These are phyloP conservation scores for Eimeria necatrix DNA, from an alignment of 169 alveolate genomes.

Conservation along the genomic window DNA sequence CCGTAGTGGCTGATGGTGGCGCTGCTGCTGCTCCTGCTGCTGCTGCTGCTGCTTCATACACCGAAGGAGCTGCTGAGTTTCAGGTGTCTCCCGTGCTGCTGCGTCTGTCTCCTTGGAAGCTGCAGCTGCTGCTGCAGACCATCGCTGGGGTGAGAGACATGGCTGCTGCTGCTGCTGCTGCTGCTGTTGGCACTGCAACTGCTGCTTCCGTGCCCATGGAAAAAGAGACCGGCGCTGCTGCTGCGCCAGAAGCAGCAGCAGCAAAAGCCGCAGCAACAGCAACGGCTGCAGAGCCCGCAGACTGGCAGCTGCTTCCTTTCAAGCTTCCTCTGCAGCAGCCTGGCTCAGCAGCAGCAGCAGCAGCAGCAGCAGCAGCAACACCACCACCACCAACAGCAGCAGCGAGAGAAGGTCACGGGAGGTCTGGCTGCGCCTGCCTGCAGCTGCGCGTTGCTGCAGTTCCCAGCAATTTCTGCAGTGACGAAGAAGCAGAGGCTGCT, in stretches of 20 bases:
- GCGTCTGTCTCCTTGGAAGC: slow-evolving; percentile 68
- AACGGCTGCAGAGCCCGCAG: background rate
- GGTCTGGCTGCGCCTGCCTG: background rate
- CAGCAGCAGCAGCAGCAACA: slow-evolving; percentile 45
- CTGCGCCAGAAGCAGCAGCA: slow-evolving; percentile 29
- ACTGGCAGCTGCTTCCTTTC: slow-evolving; percentile 65
- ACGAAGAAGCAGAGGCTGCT: slow-evolving; percentile 47
- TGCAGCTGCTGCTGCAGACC: slow-evolving; percentile 62
- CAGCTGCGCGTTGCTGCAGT: slow-evolving; percentile 61
- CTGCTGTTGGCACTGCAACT: slow-evolving; percentile 7
- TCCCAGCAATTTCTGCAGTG: slow-evolving; percentile 41
- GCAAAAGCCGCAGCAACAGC: slow-evolving; percentile 50
- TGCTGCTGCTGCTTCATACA: slow-evolving; percentile 39
- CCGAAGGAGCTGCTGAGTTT: slow-evolving; percentile 10
- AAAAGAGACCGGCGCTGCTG: background rate
- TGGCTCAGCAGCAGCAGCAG: slow-evolving; percentile 3
- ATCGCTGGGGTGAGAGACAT: background rate
- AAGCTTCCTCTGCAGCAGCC: background rate
- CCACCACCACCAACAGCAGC: background rate
- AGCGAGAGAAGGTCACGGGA: background rate
- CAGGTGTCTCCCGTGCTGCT: slow-evolving; percentile 67
- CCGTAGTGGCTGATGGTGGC: background rate
- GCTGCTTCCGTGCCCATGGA: background rate
- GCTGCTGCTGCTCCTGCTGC: slow-evolving; percentile 29
- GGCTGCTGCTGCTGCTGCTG: slow-evolving; percentile 62